A percentile compares a stretch with the other conserved stretches of the same genome.
Conservation (phyloP, 2,329 filamentous ascomycete species). For the Cladosporium sp. region DNA sequence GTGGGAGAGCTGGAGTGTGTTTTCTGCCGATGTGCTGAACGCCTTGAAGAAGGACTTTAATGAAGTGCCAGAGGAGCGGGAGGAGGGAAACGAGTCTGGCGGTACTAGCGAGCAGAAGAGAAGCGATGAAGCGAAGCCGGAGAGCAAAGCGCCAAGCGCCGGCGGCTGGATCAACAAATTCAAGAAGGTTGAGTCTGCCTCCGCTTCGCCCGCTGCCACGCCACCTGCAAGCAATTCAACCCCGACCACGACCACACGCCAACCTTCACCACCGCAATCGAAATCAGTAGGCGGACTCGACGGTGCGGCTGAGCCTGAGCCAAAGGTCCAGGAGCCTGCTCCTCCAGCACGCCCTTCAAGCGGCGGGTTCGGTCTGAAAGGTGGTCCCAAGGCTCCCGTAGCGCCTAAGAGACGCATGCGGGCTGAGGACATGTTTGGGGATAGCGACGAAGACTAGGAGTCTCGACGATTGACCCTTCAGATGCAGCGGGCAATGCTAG, state of each 20-base stretch:
- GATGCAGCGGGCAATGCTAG: no score
- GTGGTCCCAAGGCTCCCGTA: neutral
- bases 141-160: slow-evolving; percentile 21
- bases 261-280: no score
- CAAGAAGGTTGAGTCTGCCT: slow-evolving; percentile 51
- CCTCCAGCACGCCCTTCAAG: slow-evolving; percentile 13
- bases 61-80: slow-evolving; percentile 56
- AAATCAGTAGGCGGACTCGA: slow-evolving; percentile 42
- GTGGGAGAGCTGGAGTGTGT: slow-evolving; percentile 64
- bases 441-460: slow-evolving; percentile 56
- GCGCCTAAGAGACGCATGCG: slow-evolving; percentile 49
- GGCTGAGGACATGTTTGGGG: slow-evolving; percentile 84
- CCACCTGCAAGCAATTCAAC: slow-evolving; percentile 13
- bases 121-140: slow-evolving; percentile 37
- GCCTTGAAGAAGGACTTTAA: slow-evolving; percentile 67
- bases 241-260: slow-evolving; percentile 27
- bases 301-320: slow-evolving; percentile 34
- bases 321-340: slow-evolving; percentile 18
- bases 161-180: slow-evolving; percentile 32
- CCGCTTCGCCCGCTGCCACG: slow-evolving; percentile 28
- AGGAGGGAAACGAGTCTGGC: slow-evolving; percentile 39
- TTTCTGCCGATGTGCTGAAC: slow-evolving; percentile 70
- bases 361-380: slow-evolving; percentile 24
- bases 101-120: no score
- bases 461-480: no score